Conservation (phyloP, 2,329 filamentous ascomycete species). For the Fusarium oligoseptatum region DNA sequence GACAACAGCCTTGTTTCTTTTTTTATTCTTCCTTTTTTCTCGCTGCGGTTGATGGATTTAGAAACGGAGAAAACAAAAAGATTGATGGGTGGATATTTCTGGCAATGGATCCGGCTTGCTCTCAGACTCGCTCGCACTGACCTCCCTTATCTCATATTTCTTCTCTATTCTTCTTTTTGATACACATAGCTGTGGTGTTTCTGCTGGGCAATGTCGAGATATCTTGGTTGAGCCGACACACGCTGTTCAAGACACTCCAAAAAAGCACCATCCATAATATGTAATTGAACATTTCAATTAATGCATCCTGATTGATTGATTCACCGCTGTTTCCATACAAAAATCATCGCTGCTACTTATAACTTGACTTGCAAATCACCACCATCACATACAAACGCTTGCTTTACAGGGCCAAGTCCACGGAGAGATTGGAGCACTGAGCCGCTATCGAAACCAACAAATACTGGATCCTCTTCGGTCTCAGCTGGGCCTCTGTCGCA, state of each 20-base stretch:
- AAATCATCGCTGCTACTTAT: neutral
- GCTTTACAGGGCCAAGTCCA: neutral
- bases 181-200: conserved; percentile 15
- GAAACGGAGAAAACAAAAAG: conserved; percentile 12
- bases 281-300: conserved; percentile 11
- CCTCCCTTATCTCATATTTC: neutral
- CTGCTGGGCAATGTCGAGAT: conserved; percentile 21
- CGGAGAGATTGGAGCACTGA: neutral
- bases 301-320: conserved; percentile 3
- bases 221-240: conserved; percentile 16
- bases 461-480: neutral
- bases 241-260: neutral
- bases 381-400: neutral
- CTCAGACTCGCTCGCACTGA: neutral
- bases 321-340: neutral
- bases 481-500: neutral
- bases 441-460: neutral
- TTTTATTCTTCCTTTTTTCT: neutral
- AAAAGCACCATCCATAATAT: conserved; percentile 11
- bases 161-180: conserved; percentile 13
- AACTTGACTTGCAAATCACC: neutral
- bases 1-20: neutral
- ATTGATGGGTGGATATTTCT: conserved; percentile 7
- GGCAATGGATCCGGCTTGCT: neutral
- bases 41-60: conserved; percentile 5